Conservation (phyloP, 768 basidiomycete species). For the Cyathus striatus region DNA sequence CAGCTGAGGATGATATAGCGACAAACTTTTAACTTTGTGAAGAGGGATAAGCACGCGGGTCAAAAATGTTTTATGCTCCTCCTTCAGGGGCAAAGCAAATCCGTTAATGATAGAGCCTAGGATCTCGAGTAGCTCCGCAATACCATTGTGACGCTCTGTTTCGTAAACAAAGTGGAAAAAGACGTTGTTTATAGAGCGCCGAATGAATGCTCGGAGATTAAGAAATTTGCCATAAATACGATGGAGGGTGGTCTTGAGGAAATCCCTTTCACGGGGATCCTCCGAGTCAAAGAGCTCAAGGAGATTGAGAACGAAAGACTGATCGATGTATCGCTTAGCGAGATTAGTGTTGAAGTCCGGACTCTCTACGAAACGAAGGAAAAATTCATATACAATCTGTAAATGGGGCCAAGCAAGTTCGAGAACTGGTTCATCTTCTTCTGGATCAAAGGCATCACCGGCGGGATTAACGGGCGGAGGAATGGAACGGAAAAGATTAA, state of each 20-base stretch:
- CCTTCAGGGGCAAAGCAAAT: conserved; percentile 95
- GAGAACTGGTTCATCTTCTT: conserved; percentile 98
- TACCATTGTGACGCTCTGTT: conserved; percentile 97
- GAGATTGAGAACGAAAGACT: conserved; percentile 90
- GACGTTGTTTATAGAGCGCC: conserved; percentile 98
- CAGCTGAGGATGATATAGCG: conserved; percentile 97
- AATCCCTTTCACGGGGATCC: conserved; percentile 98
- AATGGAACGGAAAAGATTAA: conserved; percentile 98
- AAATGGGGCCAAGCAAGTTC: conserved; percentile 99
- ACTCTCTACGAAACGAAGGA: conserved; percentile 96
- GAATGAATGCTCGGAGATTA: conserved; percentile 96
- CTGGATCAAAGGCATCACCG: conserved; percentile 98
- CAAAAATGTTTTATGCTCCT: conserved; percentile 98
- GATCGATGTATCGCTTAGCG: conserved; percentile 97
- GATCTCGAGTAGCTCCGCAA: conserved; percentile 96
- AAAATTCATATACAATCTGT: conserved; percentile 99
- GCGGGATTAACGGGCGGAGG: conserved; percentile 98
- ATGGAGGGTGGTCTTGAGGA: conserved; percentile 97
- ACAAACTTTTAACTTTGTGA: conserved; percentile 97
- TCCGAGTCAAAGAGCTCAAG: conserved; percentile 98
- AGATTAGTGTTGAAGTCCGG: conserved; percentile 98
- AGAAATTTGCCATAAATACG: conserved; percentile 99
- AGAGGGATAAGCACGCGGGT: conserved; percentile 90
- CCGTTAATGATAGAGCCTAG: conserved; percentile 99
- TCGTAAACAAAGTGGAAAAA: conserved; percentile 99